These are phyloP conservation scores for Parmelia sp. DNA, from an alignment of 495 filamentous ascomycete species.

Conservation along the genomic window DNA sequence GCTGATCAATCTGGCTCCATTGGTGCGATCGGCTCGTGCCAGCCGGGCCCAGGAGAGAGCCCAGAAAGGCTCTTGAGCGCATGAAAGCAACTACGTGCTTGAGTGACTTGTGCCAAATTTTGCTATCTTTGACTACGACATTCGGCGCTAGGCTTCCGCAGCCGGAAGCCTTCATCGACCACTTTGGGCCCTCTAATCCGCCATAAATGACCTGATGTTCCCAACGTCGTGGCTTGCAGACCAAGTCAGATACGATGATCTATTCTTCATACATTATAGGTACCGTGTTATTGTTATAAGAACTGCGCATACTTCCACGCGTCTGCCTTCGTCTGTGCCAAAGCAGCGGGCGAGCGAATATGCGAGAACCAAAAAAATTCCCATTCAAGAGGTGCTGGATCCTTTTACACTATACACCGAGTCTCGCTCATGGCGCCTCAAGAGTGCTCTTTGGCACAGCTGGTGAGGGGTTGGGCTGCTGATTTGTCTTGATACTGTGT, in stretches of 20 bases:
- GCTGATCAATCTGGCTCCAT: conserved; percentile 67
- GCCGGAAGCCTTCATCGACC: background rate
- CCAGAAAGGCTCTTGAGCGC: conserved; percentile 46
- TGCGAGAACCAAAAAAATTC: background rate
- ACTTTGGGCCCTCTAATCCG: background rate
- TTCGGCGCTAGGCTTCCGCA: background rate
- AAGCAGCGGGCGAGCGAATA: background rate
- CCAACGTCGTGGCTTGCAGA: conserved; percentile 8
- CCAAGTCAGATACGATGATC: background rate
- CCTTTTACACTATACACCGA: background rate
- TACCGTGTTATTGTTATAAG: background rate
- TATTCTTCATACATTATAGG: conserved; percentile 2
- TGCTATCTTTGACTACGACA: background rate
- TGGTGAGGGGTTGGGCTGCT: background rate
- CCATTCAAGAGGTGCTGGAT: background rate
- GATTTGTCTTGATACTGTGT: background rate
- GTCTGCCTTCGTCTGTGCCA: background rate
- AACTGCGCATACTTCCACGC: background rate
- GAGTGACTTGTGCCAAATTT: conserved; percentile 1
- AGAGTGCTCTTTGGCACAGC: background rate
- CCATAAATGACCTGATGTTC: conserved; percentile 8
- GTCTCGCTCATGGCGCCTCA: background rate
- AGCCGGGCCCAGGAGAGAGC: conserved; percentile 81
- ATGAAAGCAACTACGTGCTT: background rate
- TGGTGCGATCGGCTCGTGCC: conserved; percentile 78